Percentiles rank a stretch among this genome's conserved stretches.
Evolutionary conservation across 257 asterid genomes (phyloP).

Genomic region (Craterostigma plantagineum): DNA sequence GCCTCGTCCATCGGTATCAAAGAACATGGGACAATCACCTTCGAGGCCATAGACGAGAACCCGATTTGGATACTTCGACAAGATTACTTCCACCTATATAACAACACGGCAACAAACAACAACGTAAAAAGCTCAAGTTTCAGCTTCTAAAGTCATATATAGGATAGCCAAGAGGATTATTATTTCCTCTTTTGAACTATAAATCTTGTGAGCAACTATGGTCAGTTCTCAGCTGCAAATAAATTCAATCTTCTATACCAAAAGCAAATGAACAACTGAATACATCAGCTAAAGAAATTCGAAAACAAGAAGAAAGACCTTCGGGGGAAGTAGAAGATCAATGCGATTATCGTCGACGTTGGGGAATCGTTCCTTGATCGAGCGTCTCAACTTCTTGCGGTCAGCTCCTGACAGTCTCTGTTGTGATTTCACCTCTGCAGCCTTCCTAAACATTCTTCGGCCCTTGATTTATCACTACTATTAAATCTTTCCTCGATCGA

Average conservation of each 20-base stretch:
- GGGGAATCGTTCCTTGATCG: slow-evolving; percentile 53
- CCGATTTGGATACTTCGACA: slow-evolving; percentile 74
- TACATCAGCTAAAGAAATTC: background rate
- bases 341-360: slow-evolving; percentile 49
- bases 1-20: slow-evolving; percentile 84
- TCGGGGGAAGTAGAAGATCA: slow-evolving; percentile 74
- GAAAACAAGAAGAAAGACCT: slow-evolving; percentile 20
- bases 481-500: too few relatives aligned
- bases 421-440: slow-evolving; percentile 67
- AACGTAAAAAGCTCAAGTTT: too few relatives aligned
- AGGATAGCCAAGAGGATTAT: background rate
- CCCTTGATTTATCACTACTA: background rate
- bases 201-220: too few relatives aligned
- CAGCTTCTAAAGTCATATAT: background rate
- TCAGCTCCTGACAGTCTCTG: slow-evolving; percentile 93
- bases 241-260: too few relatives aligned
- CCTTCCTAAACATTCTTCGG: slow-evolving; percentile 70
- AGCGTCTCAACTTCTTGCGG: slow-evolving; percentile 79
- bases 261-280: too few relatives aligned
- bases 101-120: slow-evolving; percentile 1
- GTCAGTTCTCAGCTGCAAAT: too few relatives aligned
- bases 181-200: too few relatives aligned
- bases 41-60: slow-evolving; percentile 75
- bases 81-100: slow-evolving; percentile 50
- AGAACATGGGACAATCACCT: slow-evolving; percentile 78